Base-by-base conservation (phyloP, 1,284 basidiomycete species). In the Fomitiporia mediterranea region DNA sequence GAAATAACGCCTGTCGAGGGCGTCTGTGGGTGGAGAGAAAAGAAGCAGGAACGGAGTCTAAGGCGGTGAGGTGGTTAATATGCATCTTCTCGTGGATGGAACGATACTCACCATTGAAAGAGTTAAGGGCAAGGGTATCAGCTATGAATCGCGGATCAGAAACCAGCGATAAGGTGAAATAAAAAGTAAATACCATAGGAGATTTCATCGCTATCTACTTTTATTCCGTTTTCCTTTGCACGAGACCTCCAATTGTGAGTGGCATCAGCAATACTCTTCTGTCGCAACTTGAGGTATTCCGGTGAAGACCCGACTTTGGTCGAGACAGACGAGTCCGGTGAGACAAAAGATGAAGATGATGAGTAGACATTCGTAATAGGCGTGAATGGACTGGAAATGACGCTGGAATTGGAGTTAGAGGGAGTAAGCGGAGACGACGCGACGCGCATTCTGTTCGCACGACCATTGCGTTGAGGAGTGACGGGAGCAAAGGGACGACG, bases 201-300 rank as follows among this genome's bases (percentile, higher is more conserved):
- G 48, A 83, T 78, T 47, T 80, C 78, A 27, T 66, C 62, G 15
- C 73, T 71, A 39, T 78, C 71, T 54, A 86, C 83, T 66, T 78
- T 83, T 61, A 87, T 88, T 32, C 84, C 85, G 62, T 86, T 83
- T 64, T 85, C 82, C 56, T 74, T 82, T 34, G 86, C 83, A 47
- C 85, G 76, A 34, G 78, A 81, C 55, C 86, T 78, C 88, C 88
- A 90, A 66, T 81, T 87, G 27, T 79, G 76, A 8, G 83, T 76
- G 49, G 82, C 75, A 67, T 86, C 81, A n/a, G 80, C 79, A 27
- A 81, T 72, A 62, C 72, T 76, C 60, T 72, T 72, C 63, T 32
- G 27, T 34, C 56, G 56, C 39, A 49, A 30, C 32, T 56, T 60
- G 43, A 48, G 19, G 28, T 46, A 17, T 17, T 56, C 58, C 7